Conservation (phyloP, 2,329 filamentous ascomycete genomes). For the Talaromyces sp. region DNA sequence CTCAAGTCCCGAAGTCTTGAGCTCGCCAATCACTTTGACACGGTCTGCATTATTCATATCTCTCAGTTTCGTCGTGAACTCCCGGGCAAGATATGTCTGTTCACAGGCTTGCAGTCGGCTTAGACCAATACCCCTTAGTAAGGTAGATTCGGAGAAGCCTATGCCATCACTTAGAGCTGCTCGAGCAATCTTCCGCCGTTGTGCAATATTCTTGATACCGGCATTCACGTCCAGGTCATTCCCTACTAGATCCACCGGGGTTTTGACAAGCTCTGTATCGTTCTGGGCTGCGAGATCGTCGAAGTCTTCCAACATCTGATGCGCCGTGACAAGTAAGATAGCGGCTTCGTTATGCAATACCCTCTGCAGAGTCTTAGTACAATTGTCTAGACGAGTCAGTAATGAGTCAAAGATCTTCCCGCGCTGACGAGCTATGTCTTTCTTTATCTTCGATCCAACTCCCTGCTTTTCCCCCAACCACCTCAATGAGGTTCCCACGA, state of each 20-base stretch:
- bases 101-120: constrained; percentile 37
- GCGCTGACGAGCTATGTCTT: constrained; percentile 32
- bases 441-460: constrained; percentile 27
- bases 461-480: constrained; percentile 33
- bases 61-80: constrained; percentile 34
- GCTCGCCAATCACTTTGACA: constrained; percentile 30
- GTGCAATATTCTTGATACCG: constrained; percentile 18
- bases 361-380: constrained; percentile 35
- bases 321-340: constrained; percentile 34
- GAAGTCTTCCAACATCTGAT: constrained; percentile 40
- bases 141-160: constrained; percentile 31
- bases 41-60: constrained; percentile 31
- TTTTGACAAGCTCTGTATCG: constrained; percentile 35
- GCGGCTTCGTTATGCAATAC: constrained; percentile 28
- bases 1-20: constrained; percentile 30
- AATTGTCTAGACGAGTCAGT: constrained; percentile 33
- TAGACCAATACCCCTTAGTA: constrained; percentile 34
- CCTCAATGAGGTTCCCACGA: constrained; percentile 34
- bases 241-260: constrained; percentile 34
- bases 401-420: constrained; percentile 34
- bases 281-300: constrained; percentile 33
- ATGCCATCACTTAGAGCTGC: constrained; percentile 28
- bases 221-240: constrained; percentile 31
- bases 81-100: constrained; percentile 36
- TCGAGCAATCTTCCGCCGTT: constrained; percentile 35